Percentiles rank a stretch among this genome's conserved stretches.
These are phyloP conservation scores for Malassezia sympodialis DNA, from an alignment of 1,284 basidiomycete species.

Conservation along the genomic window DNA sequence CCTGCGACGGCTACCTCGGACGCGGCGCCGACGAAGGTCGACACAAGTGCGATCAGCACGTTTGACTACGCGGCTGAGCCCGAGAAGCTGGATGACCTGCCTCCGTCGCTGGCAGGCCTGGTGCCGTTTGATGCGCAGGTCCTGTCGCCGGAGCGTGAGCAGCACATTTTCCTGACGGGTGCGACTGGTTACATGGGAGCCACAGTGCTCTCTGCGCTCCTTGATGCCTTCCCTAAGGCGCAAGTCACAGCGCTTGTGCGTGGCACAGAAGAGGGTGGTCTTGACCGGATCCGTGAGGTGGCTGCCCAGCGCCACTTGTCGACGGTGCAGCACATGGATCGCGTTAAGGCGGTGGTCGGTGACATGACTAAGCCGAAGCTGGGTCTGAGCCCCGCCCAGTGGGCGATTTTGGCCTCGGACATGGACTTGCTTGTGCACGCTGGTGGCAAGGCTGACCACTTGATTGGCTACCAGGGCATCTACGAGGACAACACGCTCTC, in stretches of 20 bases:
- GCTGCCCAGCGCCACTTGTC: conserved; percentile 9
- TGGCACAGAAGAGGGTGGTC: conserved; percentile 43
- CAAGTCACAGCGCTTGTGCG: conserved; percentile 46
- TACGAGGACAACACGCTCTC: conserved; percentile 46
- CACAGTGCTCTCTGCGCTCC: conserved; percentile 40
- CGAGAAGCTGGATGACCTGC: conserved; percentile 20
- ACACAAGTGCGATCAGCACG: conserved; percentile 1
- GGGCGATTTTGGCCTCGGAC: conserved; percentile 32
- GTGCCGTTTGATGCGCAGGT: conserved; percentile 16
- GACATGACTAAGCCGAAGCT: conserved; percentile 42
- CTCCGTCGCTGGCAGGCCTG: conserved; percentile 10
- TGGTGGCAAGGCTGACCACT: conserved; percentile 47
- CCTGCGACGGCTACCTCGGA: not conserved
- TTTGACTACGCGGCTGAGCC: conserved; percentile 18
- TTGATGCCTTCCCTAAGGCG: conserved; percentile 29
- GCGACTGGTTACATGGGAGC: conserved; percentile 48
- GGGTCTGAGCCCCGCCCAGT: conserved; percentile 42
- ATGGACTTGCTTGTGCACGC: conserved; percentile 44
- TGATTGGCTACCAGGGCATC: conserved; percentile 47
- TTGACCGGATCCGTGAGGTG: conserved; percentile 34
- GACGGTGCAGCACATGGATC: conserved; percentile 18
- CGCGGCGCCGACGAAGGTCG: not conserved
- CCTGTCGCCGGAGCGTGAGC: conserved; percentile 20
- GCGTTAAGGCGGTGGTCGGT: conserved; percentile 19
- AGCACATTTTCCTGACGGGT: conserved; percentile 45